phyloP scores from a whole-genome alignment of 139 green algal species.

The Parachlorella kessleri region DNA sequence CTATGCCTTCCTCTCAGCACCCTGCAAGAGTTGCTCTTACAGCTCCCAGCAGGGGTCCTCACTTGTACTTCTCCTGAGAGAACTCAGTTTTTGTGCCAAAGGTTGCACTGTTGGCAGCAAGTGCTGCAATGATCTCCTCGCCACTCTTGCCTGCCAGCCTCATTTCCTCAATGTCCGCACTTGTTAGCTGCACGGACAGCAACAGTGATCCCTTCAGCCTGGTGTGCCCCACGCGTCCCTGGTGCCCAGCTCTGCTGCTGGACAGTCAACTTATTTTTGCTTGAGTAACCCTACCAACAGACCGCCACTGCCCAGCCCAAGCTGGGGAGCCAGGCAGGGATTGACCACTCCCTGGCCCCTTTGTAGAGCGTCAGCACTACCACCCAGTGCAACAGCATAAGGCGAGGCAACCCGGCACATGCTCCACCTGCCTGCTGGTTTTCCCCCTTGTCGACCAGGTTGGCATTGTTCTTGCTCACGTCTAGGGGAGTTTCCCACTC shows the following conservation, averaged over 20 bases:
- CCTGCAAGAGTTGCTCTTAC: too few relatives aligned
- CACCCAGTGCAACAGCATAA: not conserved
- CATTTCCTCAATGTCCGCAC: constrained; percentile 26
- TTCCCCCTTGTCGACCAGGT: constrained; percentile 4
- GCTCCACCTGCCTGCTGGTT: constrained; percentile 8
- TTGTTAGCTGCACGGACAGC: not conserved
- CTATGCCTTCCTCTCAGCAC: too few relatives aligned
- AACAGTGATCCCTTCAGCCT: too few relatives aligned
- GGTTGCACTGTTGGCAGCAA: constrained; percentile 73
- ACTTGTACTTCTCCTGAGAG: constrained; percentile 87
- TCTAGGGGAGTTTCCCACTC: not conserved
- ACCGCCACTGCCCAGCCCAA: not conserved
- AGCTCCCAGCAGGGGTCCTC: not conserved
- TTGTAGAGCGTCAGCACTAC: too few relatives aligned
- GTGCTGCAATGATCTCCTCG: constrained; percentile 73
- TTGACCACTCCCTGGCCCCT: too few relatives aligned
- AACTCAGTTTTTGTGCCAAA: constrained; percentile 86
- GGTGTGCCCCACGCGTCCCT: too few relatives aligned
- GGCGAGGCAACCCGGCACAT: not conserved
- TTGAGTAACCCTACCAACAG: too few relatives aligned
- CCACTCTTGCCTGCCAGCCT: constrained; percentile 41
- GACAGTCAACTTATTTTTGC: constrained; percentile 31
- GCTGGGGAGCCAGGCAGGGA: too few relatives aligned
- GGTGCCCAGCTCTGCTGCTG: constrained; percentile 49
- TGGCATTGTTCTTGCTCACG: constrained; percentile 4